These are phyloP conservation scores for Spinacia oleracea DNA, from an alignment of 179 eudicot genomes.

Conservation along the genomic window DNA sequence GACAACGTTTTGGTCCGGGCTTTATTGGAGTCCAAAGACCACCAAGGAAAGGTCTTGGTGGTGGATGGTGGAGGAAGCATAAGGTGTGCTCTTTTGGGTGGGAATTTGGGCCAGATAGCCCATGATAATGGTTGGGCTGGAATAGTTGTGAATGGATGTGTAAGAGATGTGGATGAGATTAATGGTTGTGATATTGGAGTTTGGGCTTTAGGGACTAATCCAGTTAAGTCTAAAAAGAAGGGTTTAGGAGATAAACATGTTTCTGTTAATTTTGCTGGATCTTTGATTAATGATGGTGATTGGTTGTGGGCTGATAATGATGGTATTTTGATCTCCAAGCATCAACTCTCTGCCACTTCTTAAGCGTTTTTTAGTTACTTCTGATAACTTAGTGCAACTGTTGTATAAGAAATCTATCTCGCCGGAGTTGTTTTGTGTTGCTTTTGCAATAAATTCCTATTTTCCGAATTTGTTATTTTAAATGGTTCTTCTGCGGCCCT, in stretches of 20 bases:
- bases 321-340: slow-evolving; percentile 38
- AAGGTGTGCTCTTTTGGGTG: slow-evolving; percentile 39
- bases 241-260: slow-evolving; percentile 35
- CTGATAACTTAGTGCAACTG: too few relatives aligned
- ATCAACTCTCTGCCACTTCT: slow-evolving; percentile 24
- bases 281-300: slow-evolving; percentile 35
- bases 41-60: slow-evolving; percentile 36
- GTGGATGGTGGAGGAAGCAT: slow-evolving; percentile 39
- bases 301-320: slow-evolving; percentile 48
- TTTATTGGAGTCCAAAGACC: slow-evolving; percentile 25
- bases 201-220: slow-evolving; percentile 33
- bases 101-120: slow-evolving; percentile 39
- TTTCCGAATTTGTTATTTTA: too few relatives aligned
- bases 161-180: slow-evolving; percentile 42
- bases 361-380: background rate
- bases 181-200: slow-evolving; percentile 43
- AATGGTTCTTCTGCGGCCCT: too few relatives aligned
- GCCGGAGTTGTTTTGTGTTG: too few relatives aligned
- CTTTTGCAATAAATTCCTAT: too few relatives aligned
- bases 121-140: slow-evolving; percentile 44
- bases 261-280: slow-evolving; percentile 32
- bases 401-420: too few relatives aligned
- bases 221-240: slow-evolving; percentile 34
- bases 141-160: slow-evolving; percentile 35
- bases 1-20: slow-evolving; percentile 37